Base-by-base conservation (phyloP, 1,139 yeast genomes). In the Diutina pseudorugosa region DNA sequence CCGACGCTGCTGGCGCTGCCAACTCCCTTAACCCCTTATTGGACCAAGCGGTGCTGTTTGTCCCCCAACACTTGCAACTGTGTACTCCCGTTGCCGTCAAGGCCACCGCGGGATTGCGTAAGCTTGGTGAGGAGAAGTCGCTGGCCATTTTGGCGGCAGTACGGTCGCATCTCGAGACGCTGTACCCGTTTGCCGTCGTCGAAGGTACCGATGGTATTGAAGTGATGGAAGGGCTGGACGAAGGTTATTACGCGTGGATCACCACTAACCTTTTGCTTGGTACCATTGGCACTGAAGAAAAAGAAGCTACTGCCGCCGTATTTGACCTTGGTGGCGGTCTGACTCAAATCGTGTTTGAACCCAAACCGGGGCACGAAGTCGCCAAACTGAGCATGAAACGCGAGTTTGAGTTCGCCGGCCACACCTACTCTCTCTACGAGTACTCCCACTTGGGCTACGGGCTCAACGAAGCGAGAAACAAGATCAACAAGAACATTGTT, bases 221-320 rank as follows among this genome's bases (percentile, higher is more conserved):
- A 11, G 85, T 93, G 61, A 91, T 93, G 97, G 93, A 87, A 55
- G 98, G 98, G 59, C 84, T 81, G 57, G 96, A 91, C 61, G 98
- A 93, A 72, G 99, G 98, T 65, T 97, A 93, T n/a, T 93, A 82
- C 63, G 98, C 98, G 1, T 93, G 99, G 99, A 85, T 93, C 65
- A 93, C 98, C 42, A 84, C 97, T 52, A 93, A 93, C 72, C 93
- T 83, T 66, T 73, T 93, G 58, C 77, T 93, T 59, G 97, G 97
- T 47, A 91, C 91, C 69, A 89, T 93, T 65, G 98, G 98, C 27
- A 71, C 82, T 27, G 68, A 79, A 20, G 84, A 80, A 51, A 81
- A 82, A 67, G 67, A 70, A 33, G 87, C 93, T 36, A 93, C 98
- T 12, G 96, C 96, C 52, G 98, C 98, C 8, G 95, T 93, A 14